A percentile compares a stretch with the other conserved stretches of the same genome.
Conservation (phyloP, 805 yeast genomes). For the Saccharomycopsis olivae region DNA sequence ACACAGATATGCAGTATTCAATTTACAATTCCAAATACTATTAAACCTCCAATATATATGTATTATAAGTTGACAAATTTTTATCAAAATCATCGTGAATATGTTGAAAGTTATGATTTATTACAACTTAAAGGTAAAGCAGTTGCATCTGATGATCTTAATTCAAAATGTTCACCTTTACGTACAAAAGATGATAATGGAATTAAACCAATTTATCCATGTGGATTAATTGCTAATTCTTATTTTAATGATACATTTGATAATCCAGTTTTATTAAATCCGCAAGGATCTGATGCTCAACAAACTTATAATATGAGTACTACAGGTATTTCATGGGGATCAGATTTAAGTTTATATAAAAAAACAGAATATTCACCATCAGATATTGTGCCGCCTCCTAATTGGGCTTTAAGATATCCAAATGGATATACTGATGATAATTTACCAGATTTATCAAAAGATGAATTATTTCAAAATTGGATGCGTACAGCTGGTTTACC, state of each 20-base stretch:
- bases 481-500: conserved; percentile 76
- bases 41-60: conserved; percentile 61
- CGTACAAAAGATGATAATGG: conserved; percentile 11
- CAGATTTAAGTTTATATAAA: conserved; percentile 53
- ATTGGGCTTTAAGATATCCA: conserved; percentile 64
- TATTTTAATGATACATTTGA: conserved; percentile 68
- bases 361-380: conserved; percentile 48
- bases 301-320: conserved; percentile 35
- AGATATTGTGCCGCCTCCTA: conserved; percentile 75
- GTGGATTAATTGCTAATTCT: conserved; percentile 78
- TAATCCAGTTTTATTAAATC: conserved; percentile 28
- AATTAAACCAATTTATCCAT: conserved; percentile 42
- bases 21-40: conserved; percentile 60
- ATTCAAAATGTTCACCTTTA: conserved; percentile 29
- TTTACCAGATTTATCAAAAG: conserved; percentile 53
- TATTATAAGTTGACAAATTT: conserved; percentile 87
- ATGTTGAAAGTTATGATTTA: conserved; percentile 77
- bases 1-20: conserved; percentile 49
- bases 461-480: conserved; percentile 77
- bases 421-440: conserved; percentile 63
- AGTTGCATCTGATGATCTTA: conserved; percentile 39
- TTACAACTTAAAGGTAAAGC: conserved; percentile 74
- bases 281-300: conserved; percentile 21
- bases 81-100: conserved; percentile 90
- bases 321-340: conserved; percentile 60